phyloP scores from a whole-genome alignment of 768 basidiomycete genomes.

The Leccinum rimulosum region DNA sequence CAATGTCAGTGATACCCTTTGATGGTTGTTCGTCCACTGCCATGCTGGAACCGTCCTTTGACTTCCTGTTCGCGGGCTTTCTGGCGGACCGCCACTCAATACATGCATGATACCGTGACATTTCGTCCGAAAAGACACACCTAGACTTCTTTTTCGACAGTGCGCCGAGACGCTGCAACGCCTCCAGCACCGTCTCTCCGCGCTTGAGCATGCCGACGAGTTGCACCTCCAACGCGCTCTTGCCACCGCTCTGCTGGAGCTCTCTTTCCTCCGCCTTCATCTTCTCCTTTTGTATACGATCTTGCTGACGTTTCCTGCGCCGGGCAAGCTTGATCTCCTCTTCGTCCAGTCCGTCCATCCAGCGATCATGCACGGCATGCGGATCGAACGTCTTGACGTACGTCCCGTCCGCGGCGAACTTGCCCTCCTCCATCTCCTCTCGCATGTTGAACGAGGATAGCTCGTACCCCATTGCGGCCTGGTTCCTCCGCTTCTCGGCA shows the following conservation, averaged over 20 bases:
- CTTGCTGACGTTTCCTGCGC: constrained; percentile 70
- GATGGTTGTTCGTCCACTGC: constrained; percentile 44
- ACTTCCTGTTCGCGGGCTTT: constrained; percentile 33
- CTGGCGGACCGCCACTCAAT: constrained; percentile 11
- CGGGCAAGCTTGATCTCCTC: constrained; percentile 81
- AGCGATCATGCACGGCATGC: constrained; percentile 88
- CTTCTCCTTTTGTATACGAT: constrained; percentile 67
- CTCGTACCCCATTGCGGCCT: constrained; percentile 90
- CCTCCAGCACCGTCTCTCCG: constrained; percentile 89
- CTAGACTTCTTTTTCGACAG: constrained; percentile 50
- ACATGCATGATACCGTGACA: not conserved
- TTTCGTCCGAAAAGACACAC: constrained; percentile 12
- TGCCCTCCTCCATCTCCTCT: constrained; percentile 97
- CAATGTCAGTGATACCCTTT: constrained; percentile 55
- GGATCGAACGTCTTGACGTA: constrained; percentile 87
- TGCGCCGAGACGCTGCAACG: constrained; percentile 78
- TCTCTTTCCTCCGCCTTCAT: constrained; percentile 74
- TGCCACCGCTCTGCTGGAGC: constrained; percentile 63
- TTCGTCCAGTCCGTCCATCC: constrained; percentile 92
- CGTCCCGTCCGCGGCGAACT: constrained; percentile 91
- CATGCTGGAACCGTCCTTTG: constrained; percentile 41
- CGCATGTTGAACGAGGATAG: constrained; percentile 98
- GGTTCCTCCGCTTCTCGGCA: constrained; percentile 69
- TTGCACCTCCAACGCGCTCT: constrained; percentile 58
- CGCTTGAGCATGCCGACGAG: constrained; percentile 76